Conservation (phyloP, 148 eudicot species). For the Bassia scoparia region DNA sequence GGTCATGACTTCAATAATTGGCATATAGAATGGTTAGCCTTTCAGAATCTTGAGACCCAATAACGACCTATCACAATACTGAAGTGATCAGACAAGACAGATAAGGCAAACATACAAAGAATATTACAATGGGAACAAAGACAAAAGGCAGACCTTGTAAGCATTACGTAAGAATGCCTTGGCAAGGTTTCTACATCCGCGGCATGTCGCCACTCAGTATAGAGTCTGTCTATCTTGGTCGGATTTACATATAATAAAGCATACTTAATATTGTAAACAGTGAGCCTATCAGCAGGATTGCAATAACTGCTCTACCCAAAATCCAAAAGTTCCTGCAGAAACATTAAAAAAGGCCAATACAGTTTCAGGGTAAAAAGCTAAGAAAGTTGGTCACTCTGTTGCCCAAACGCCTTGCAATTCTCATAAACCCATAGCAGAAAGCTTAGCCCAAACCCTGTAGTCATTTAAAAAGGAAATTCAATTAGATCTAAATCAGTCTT, state of each 20-base stretch:
- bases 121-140: not conserved
- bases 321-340: not conserved
- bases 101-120: not conserved
- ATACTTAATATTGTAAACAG: not conserved
- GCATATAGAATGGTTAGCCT: constrained; percentile 87
- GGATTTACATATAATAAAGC: constrained; percentile 48
- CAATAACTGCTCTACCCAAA: too few relatives aligned
- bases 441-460: too few relatives aligned
- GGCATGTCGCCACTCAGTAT: constrained; percentile 99
- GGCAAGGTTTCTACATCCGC: constrained; percentile 83
- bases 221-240: constrained; percentile 97
- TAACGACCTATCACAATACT: constrained; percentile 49
- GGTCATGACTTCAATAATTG: constrained; percentile 90
- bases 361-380: too few relatives aligned
- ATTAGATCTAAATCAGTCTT: too few relatives aligned
- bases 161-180: constrained; percentile 84
- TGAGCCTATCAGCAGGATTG: not conserved
- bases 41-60: constrained; percentile 80
- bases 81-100: constrained; percentile 2
- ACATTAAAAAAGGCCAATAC: too few relatives aligned
- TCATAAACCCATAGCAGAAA: too few relatives aligned
- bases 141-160: constrained; percentile 59
- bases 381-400: too few relatives aligned
- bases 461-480: too few relatives aligned
- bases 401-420: too few relatives aligned